These are phyloP conservation scores for Gillenia trifoliata DNA, from an alignment of 306 rosid species.

Conservation along the genomic window DNA sequence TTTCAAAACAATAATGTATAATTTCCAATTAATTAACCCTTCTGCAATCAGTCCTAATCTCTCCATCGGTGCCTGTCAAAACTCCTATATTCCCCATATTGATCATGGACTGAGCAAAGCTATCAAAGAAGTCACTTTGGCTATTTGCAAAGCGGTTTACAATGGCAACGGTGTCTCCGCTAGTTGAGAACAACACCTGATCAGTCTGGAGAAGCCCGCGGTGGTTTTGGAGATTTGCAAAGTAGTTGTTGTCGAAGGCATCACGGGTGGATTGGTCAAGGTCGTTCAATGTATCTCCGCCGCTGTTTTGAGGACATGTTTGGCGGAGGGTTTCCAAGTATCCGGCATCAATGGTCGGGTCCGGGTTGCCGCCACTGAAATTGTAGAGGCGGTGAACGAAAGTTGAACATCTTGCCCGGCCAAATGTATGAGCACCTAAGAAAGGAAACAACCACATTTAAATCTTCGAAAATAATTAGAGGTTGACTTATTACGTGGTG, in stretches of 20 bases:
- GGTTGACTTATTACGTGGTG: not conserved
- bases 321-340: slow-evolving; percentile 27
- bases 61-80: slow-evolving; percentile 34
- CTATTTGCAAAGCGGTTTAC: slow-evolving; percentile 34
- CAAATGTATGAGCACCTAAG: slow-evolving; percentile 48
- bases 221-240: slow-evolving; percentile 30
- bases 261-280: slow-evolving; percentile 34
- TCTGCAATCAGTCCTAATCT: slow-evolving; percentile 37
- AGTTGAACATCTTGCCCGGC: slow-evolving; percentile 23
- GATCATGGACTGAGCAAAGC: slow-evolving; percentile 41
- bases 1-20: not conserved
- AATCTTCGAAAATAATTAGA: not conserved
- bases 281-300: not conserved
- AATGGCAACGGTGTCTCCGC: slow-evolving; percentile 19
- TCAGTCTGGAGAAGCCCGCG: slow-evolving; percentile 39
- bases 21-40: slow-evolving; percentile 19
- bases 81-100: slow-evolving; percentile 35
- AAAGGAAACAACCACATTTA: not conserved
- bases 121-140: slow-evolving; percentile 24
- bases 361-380: slow-evolving; percentile 24
- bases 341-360: slow-evolving; percentile 21
- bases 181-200: slow-evolving; percentile 34
- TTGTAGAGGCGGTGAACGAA: slow-evolving; percentile 21
- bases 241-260: slow-evolving; percentile 41
- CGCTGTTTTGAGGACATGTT: slow-evolving; percentile 28